A percentile compares a stretch with the other conserved stretches of the same genome.
Conservation (phyloP, 1,284 basidiomycete species). For the Phlebopus sp. region DNA sequence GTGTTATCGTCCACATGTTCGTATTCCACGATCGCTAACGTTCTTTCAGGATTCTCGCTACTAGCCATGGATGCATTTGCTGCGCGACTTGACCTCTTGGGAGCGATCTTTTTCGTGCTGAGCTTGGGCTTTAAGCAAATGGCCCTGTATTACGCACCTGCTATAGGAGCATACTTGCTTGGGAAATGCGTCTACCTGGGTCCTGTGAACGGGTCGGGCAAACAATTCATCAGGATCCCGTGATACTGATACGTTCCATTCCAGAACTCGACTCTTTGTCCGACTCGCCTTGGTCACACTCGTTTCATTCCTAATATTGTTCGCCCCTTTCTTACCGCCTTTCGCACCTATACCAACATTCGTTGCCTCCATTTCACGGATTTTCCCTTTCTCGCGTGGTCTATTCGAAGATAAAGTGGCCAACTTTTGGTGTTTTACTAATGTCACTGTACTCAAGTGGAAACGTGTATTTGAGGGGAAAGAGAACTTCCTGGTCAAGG, state of each 20-base stretch:
- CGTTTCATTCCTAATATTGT: constrained; percentile 65
- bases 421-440: constrained; percentile 94
- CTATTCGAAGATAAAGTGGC: constrained; percentile 97
- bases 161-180: constrained; percentile 79
- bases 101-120: constrained; percentile 79
- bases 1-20: constrained; percentile 15
- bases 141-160: constrained; percentile 92
- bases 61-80: constrained; percentile 71
- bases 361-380: constrained; percentile 69
- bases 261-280: constrained; percentile 62
- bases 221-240: constrained; percentile 3
- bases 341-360: constrained; percentile 40
- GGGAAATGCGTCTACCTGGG: constrained; percentile 80
- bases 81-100: constrained; percentile 64
- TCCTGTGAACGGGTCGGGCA: constrained; percentile 58
- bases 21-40: background rate
- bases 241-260: constrained; percentile 4
- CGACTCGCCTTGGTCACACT: constrained; percentile 62
- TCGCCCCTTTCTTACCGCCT: constrained; percentile 41
- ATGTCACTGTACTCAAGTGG: constrained; percentile 81
- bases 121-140: constrained; percentile 94
- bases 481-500: constrained; percentile 46
- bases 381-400: constrained; percentile 89
- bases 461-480: constrained; percentile 47
- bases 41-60: constrained; percentile 62